Percentiles rank a stretch among this genome's conserved stretches.
These are phyloP conservation scores for Lotus japonicus DNA, from an alignment of 306 rosid genomes.

Conservation along the genomic window DNA sequence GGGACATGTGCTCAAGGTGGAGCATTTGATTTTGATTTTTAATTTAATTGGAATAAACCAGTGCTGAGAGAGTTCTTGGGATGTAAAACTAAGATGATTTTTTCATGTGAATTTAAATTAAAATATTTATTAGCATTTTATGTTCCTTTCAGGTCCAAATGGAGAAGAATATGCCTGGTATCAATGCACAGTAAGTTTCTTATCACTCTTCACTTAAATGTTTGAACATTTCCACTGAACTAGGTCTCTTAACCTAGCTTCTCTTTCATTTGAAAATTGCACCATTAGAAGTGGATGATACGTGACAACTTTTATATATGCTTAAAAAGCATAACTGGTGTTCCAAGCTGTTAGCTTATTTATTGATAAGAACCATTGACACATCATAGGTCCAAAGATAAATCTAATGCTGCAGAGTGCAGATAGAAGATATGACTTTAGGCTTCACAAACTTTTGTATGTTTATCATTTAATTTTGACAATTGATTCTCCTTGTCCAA, in stretches of 20 bases:
- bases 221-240: not conserved
- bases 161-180: slow-evolving; percentile 97
- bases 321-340: not conserved
- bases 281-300: not conserved
- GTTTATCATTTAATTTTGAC: not conserved
- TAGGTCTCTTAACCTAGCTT: not conserved
- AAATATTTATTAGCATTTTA: not conserved
- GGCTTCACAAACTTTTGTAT: not conserved
- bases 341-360: not conserved
- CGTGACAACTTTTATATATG: not conserved
- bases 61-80: not conserved
- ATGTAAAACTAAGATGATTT: not conserved
- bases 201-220: not conserved
- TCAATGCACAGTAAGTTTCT: slow-evolving; percentile 78
- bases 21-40: not conserved
- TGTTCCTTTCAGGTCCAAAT: slow-evolving; percentile 78
- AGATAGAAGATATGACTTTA: not conserved
- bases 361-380: not conserved
- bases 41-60: not conserved
- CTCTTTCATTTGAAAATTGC: not conserved
- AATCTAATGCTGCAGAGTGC: not conserved
- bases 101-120: not conserved
- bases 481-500: not conserved
- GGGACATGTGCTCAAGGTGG: not conserved
- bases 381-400: not conserved